These are phyloP conservation scores for Boletus huronensis DNA, from an alignment of 768 basidiomycete genomes.

Conservation along the genomic window DNA sequence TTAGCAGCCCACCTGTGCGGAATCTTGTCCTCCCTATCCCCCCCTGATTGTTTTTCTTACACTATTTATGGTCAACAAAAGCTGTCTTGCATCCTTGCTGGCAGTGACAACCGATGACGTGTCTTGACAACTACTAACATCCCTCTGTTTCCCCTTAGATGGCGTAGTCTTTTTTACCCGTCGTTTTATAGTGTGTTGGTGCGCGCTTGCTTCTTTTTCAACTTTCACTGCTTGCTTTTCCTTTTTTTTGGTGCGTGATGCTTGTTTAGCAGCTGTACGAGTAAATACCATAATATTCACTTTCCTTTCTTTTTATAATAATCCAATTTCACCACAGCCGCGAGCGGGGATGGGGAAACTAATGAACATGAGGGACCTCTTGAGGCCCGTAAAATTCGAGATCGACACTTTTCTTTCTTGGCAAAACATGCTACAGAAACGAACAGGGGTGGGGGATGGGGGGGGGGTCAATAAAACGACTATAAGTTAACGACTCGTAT, in stretches of 20 bases:
- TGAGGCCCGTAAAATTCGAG: neutral
- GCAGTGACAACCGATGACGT: neutral
- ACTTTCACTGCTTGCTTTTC: neutral
- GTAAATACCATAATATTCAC: constrained; percentile 1
- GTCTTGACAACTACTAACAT: neutral
- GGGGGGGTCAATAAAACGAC: neutral
- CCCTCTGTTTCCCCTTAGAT: neutral
- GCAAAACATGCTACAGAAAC: neutral
- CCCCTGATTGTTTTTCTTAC: neutral
- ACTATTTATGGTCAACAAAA: constrained; percentile 30
- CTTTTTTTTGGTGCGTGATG: neutral
- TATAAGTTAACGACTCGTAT: constrained; percentile 1
- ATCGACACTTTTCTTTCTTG: neutral
- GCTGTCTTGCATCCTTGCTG: constrained; percentile 13
- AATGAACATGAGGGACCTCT: neutral
- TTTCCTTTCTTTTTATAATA: neutral
- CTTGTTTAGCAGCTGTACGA: neutral
- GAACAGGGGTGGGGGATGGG: too few relatives aligned
- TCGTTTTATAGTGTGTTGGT: neutral
- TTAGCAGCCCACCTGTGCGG: constrained; percentile 7
- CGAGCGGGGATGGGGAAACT: too few relatives aligned
- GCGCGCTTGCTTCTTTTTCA: neutral
- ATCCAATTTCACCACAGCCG: too few relatives aligned
- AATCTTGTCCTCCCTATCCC: constrained; percentile 7
- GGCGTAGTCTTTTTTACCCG: neutral